phyloP scores from a whole-genome alignment of 2,329 filamentous ascomycete species.

The Apiospora phragmitis region DNA sequence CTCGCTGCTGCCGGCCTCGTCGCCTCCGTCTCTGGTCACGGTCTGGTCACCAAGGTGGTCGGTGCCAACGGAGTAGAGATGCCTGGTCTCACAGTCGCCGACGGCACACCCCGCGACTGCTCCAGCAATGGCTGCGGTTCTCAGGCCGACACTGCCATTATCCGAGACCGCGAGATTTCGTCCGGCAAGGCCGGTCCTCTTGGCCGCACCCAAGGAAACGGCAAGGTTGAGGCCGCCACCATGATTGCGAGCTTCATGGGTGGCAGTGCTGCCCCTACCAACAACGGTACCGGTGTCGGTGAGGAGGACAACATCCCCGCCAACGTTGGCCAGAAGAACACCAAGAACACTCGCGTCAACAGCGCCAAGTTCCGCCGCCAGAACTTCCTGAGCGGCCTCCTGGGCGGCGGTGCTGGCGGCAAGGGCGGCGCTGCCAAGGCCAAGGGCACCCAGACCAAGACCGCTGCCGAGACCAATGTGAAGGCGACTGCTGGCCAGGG shows the following conservation, averaged over 20 bases:
- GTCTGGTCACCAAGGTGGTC: slow-evolving; percentile 31
- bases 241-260: slow-evolving; percentile 64
- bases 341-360: slow-evolving; percentile 16
- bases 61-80: slow-evolving; percentile 34
- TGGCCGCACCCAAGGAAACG: slow-evolving; percentile 62
- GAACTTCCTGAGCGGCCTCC: slow-evolving; percentile 28
- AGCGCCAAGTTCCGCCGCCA: slow-evolving; percentile 27
- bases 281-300: slow-evolving; percentile 40
- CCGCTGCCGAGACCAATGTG: slow-evolving; percentile 51
- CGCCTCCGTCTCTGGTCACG: slow-evolving; percentile 28
- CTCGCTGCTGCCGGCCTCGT: slow-evolving; percentile 28
- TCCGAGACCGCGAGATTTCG: slow-evolving; percentile 59
- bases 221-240: slow-evolving; percentile 56
- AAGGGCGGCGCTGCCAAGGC: slow-evolving; percentile 31
- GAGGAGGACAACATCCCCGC: slow-evolving; percentile 43
- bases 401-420: slow-evolving; percentile 29
- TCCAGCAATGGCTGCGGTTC: slow-evolving; percentile 60
- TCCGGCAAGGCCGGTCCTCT: slow-evolving; percentile 57
- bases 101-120: slow-evolving; percentile 70
- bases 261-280: slow-evolving; percentile 36
- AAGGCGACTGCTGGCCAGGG: slow-evolving; percentile 55
- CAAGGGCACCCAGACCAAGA: slow-evolving; percentile 45
- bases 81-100: slow-evolving; percentile 46
- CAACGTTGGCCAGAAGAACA: slow-evolving; percentile 16
- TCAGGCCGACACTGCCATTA: slow-evolving; percentile 71